Percentiles rank a stretch among this genome's conserved stretches.
Conservation (phyloP, 2,329 filamentous ascomycete genomes). For the Zalaria sp. region DNA sequence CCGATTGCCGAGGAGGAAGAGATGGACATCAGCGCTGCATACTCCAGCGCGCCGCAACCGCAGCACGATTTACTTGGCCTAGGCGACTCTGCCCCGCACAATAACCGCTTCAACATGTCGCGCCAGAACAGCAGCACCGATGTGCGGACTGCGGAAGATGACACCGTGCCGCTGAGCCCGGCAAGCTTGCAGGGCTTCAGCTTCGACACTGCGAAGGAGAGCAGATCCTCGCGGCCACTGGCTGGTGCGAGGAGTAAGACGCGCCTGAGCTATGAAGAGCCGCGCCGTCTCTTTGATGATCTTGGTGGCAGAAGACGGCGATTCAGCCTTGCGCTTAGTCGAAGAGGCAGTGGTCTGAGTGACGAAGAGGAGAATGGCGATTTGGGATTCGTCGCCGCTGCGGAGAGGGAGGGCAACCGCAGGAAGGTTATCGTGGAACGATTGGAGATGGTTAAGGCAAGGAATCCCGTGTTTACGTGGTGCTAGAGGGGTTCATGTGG, state of each 20-base stretch:
- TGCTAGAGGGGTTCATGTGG: constrained; percentile 42
- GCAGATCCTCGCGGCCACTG: constrained; percentile 8
- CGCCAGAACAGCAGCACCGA: constrained; percentile 30
- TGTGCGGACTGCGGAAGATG: constrained; percentile 11
- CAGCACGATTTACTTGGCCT: constrained; percentile 57
- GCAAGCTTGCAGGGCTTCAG: constrained; percentile 19
- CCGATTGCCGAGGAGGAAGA: constrained; percentile 55
- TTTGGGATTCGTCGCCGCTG: constrained; percentile 83
- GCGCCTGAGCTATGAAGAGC: constrained; percentile 28
- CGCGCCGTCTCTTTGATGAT: constrained; percentile 15
- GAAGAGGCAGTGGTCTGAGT: constrained; percentile 19
- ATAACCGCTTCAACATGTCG: constrained; percentile 34
- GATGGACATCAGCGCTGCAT: constrained; percentile 74
- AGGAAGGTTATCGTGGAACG: constrained; percentile 95
- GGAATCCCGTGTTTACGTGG: constrained; percentile 95
- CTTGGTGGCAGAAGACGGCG: constrained; percentile 12
- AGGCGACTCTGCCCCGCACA: constrained; percentile 11
- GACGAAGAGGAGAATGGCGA: constrained; percentile 73
- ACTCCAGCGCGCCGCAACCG: constrained; percentile 38
- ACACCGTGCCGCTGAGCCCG: constrained; percentile 16
- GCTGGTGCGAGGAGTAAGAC: constrained; percentile 11
- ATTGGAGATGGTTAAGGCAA: constrained; percentile 86
- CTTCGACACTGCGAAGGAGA: constrained; percentile 8
- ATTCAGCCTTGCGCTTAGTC: constrained; percentile 5
- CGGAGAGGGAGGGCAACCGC: constrained; percentile 81